Percentiles rank a stretch among this genome's conserved stretches.
phyloP scores from a whole-genome alignment of 805 yeast species.

The Starmerella sirachaensis region DNA sequence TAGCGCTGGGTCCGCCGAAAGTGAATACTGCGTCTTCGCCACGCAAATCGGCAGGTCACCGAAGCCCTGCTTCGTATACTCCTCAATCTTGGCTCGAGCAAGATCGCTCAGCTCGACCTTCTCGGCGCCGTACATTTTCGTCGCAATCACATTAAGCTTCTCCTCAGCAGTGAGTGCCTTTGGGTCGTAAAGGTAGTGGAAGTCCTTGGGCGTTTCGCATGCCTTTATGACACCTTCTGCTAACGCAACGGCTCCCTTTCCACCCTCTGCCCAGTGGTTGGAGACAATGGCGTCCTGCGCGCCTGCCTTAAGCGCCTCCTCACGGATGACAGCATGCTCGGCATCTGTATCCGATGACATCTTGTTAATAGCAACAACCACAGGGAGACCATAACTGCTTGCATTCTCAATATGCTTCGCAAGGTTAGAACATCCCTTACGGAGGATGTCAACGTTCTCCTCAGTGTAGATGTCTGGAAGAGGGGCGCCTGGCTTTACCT shows the following conservation, averaged over 20 bases:
- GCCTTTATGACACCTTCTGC: constrained; percentile 78
- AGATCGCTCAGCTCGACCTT: constrained; percentile 69
- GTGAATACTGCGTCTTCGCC: constrained; percentile 94
- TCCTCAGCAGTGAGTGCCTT: constrained; percentile 59
- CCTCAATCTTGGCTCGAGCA: constrained; percentile 70
- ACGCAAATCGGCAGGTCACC: constrained; percentile 87
- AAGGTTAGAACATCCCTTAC: constrained; percentile 73
- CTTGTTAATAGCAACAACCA: constrained; percentile 85
- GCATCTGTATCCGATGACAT: constrained; percentile 70
- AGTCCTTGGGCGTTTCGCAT: constrained; percentile 27
- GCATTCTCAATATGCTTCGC: constrained; percentile 85
- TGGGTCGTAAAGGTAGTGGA: constrained; percentile 55
- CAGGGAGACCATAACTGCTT: constrained; percentile 75
- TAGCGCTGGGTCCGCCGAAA: constrained; percentile 84
- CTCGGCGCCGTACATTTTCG: constrained; percentile 86
- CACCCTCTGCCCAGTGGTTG: constrained; percentile 94
- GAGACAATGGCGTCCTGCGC: constrained; percentile 84
- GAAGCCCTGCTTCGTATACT: constrained; percentile 77
- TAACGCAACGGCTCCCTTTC: constrained; percentile 71
- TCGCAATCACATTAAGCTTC: constrained; percentile 67
- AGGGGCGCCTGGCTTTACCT: constrained; percentile 84
- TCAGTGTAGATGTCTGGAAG: constrained; percentile 69
- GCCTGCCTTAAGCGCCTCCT: constrained; percentile 80
- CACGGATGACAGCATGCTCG: constrained; percentile 68
- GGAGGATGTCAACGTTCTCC: constrained; percentile 69